Evolutionary conservation across 257 asterid species (phyloP).

Genomic region (Buddleja alternifolia): DNA sequence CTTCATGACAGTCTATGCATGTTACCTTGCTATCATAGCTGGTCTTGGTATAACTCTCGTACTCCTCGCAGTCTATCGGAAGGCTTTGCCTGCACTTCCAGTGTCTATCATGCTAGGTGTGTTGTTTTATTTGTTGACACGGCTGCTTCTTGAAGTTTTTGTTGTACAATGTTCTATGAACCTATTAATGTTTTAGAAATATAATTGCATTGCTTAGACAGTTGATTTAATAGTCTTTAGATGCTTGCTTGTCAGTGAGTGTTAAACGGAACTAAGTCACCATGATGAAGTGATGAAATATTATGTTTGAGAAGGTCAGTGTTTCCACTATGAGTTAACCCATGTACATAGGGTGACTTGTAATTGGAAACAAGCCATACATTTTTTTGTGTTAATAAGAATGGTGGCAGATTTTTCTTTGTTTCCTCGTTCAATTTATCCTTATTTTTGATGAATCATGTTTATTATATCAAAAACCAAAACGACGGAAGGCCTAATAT

Average conservation of each 20-base stretch:
- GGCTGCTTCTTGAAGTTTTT: constrained; percentile 80
- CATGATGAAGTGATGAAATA: neutral
- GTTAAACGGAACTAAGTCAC: neutral
- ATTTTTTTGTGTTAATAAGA: constrained; percentile 11
- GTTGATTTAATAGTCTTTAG: constrained; percentile 17
- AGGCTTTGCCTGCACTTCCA: constrained; percentile 98
- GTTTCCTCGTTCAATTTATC: neutral
- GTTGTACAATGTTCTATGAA: constrained; percentile 83
- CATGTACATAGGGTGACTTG: neutral
- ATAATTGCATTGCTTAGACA: constrained; percentile 7
- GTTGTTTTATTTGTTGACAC: constrained; percentile 75
- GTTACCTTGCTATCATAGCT: constrained; percentile 93
- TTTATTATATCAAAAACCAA: neutral
- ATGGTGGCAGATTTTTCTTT: neutral
- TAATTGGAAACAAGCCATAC: constrained; percentile 12
- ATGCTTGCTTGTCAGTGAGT: neutral
- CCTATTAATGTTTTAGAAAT: constrained; percentile 82
- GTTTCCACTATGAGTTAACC: neutral
- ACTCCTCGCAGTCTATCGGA: constrained; percentile 84
- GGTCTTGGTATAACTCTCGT: constrained; percentile 88
- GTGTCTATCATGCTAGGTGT: constrained; percentile 87
- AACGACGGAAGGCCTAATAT: neutral
- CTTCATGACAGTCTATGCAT: constrained; percentile 92
- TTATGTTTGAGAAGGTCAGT: neutral
- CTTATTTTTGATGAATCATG: neutral